Percentiles rank a stretch among this genome's conserved stretches.
These are phyloP conservation scores for Exophiala aquamarina DNA, from an alignment of 2,329 filamentous ascomycete species.

Conservation along the genomic window DNA sequence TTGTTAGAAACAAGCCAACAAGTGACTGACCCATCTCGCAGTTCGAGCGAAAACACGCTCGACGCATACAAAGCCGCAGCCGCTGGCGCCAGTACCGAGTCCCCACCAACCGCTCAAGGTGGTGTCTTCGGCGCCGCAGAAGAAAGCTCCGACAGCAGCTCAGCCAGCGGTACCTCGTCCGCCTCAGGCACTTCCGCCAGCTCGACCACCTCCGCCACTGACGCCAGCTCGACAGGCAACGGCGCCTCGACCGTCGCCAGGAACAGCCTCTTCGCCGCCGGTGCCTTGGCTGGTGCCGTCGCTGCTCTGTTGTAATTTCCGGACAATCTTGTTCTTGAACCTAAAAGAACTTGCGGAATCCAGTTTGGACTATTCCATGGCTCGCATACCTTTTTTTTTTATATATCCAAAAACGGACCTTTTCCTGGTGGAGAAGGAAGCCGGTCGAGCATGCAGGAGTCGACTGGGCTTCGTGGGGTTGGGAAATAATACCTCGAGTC, in stretches of 20 bases:
- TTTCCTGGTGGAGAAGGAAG: no score
- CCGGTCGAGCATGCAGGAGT: no score
- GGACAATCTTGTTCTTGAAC: neutral
- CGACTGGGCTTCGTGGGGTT: no score
- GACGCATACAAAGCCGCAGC: conserved; percentile 25
- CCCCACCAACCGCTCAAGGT: conserved; percentile 18
- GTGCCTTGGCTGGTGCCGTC: conserved; percentile 17
- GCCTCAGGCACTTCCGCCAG: conserved; percentile 1
- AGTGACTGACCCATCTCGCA: no score
- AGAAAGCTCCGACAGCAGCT: conserved; percentile 3
- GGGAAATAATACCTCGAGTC: no score
- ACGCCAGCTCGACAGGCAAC: conserved; percentile 3
- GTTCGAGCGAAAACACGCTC: conserved; percentile 17
- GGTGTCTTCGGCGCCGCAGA: conserved; percentile 20
- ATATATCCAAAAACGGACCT: no score
- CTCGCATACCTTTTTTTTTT: neutral
- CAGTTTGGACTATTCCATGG: neutral
- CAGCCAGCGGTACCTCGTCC: conserved; percentile 3
- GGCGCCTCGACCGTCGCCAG: conserved; percentile 3
- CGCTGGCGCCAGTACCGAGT: conserved; percentile 10
- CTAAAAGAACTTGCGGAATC: neutral
- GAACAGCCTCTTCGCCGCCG: conserved; percentile 17
- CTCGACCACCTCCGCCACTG: conserved; percentile 8
- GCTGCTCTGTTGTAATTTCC: conserved; percentile 17
- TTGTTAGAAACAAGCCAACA: neutral